phyloP scores from a whole-genome alignment of 2,329 filamentous ascomycete genomes.

The Tolypocladium capitatum region DNA sequence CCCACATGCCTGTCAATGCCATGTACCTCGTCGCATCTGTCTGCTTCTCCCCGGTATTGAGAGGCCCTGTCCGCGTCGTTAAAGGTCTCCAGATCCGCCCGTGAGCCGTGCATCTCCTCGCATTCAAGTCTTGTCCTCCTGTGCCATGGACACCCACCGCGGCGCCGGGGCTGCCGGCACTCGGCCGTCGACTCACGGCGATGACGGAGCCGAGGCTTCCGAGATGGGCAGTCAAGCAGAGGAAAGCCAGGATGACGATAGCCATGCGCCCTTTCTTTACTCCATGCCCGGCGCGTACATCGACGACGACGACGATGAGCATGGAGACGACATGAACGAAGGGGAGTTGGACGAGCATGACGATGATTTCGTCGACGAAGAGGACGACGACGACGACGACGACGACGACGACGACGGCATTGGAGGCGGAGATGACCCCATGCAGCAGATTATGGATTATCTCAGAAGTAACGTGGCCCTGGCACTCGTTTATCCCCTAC shows the following conservation, averaged over 20 bases:
- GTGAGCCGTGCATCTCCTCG: neutral
- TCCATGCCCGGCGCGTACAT: constrained; percentile 2
- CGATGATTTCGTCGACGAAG: constrained; percentile 4
- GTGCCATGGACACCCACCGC: neutral
- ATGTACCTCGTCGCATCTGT: neutral
- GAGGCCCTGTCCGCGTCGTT: neutral
- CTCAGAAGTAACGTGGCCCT: constrained; percentile 13
- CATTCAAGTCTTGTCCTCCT: neutral
- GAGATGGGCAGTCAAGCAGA: neutral
- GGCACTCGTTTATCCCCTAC: neutral
- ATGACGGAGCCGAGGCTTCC: neutral
- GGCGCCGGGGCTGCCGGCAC: neutral
- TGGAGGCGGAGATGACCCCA: constrained; percentile 14
- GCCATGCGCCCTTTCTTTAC: neutral
- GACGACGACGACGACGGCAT: neutral
- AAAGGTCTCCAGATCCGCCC: neutral
- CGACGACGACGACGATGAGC: constrained; percentile 10
- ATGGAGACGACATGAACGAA: constrained; percentile 11
- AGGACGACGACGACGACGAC: constrained; percentile 7
- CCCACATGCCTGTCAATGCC: neutral
- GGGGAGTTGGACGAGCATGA: constrained; percentile 10
- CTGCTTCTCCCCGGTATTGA: too few species aligned
- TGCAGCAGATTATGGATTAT: constrained; percentile 21
- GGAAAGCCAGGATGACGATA: neutral
- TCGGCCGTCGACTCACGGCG: neutral